Base-by-base conservation (phyloP, 2,329 filamentous ascomycete genomes). In the Sporothrix sp. region DNA sequence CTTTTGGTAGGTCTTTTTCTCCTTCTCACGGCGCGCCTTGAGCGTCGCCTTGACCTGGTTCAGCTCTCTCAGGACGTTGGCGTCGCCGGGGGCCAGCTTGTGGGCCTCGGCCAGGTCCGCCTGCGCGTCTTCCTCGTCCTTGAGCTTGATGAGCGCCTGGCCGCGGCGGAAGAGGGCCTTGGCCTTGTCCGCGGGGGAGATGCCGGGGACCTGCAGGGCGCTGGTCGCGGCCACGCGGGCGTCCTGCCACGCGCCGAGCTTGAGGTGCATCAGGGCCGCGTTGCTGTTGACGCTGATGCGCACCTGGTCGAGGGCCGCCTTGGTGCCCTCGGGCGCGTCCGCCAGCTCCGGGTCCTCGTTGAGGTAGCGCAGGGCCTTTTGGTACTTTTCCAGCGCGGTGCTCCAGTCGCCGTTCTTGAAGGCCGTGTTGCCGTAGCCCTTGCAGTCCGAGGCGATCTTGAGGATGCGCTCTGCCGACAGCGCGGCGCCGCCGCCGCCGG, bases 1-100 rank as follows among this genome's bases (percentile, higher is more conserved):
- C 72, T 95, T 97, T 72, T 85, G 86, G 66, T 91, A 95, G 6
- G 84, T 85, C 59, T 86, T 87, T 78, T 90, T 94, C 74, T 96
- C 87, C 79, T 90, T 95, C 65, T 85, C 85, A 55, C 81, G 76
- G 55, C 84, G 78, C 52, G 84, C 85, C 10, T 80, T 75, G 23
- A 85, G 78, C 60, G 76, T 80, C 71, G 84, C 84, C 78, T 90
- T 95, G 48, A 93, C 81, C n/a, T 75, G 69, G 16, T 78, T 75
- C 50, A 94, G 75, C 70, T 96, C 89, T 60, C 80, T 84, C 54
- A 73, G 68, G 57, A 97, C 80, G 42, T 79, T 85, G 0, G 76
- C 79, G 66, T 97, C 91, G 16, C 73, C 75, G 1, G 91, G 90
- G 1, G 76, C 81, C 48, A 95, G 72, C 61, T 77, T 79, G 67